Base-by-base conservation (phyloP, 331 rosid genomes). In the Pyrus hybrid region DNA sequence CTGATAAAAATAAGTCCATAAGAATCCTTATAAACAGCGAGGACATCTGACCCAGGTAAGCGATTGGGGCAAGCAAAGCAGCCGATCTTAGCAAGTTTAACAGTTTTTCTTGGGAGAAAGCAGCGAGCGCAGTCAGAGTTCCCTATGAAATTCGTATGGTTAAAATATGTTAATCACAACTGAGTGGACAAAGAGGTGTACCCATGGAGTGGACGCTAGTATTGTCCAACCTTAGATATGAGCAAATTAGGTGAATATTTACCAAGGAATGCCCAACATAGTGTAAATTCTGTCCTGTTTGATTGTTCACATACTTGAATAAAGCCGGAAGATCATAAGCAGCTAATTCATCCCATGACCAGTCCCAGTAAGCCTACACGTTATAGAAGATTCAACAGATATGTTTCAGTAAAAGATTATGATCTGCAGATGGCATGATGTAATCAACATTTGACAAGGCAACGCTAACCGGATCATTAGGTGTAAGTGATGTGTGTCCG, bases 261-360 rank as follows among this genome's bases (percentile, higher is more conserved):
- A 45, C 53, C 53, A 45, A 88, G 4, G 97, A 92, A 63, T 92
- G 97, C 41, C 97, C 97, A 79, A 90, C 84, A 75, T 90, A 92
- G 75, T 90, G 91, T 29, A 87, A 62, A 62, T 80, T 90, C 70
- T 92, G 96, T 47, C 90, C 87, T 30, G 97, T 82, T 76, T 83
- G 85, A 83, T 83, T 64, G 75, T 79, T 85, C 76, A 92, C 94
- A 76, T 90, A 86, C 69, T 84, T 68, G 61, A 92, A 66, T 49
- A 85, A 87, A 61, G 90, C 88, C 28, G 97, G 92, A 77, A 92
- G 90, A 86, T 92, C 97, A 80, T 83, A 83, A 29, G 88, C 86
- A 13, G 84, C 92, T 71, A 90, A 77, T 85, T 92, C 92, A 88
- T 92, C 97, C 94, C 96, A 92, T 75, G 96, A 81, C 96, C 96